Evolutionary conservation across 345 rosid species (phyloP).

Genomic region (Capsella bursapastoris): DNA sequence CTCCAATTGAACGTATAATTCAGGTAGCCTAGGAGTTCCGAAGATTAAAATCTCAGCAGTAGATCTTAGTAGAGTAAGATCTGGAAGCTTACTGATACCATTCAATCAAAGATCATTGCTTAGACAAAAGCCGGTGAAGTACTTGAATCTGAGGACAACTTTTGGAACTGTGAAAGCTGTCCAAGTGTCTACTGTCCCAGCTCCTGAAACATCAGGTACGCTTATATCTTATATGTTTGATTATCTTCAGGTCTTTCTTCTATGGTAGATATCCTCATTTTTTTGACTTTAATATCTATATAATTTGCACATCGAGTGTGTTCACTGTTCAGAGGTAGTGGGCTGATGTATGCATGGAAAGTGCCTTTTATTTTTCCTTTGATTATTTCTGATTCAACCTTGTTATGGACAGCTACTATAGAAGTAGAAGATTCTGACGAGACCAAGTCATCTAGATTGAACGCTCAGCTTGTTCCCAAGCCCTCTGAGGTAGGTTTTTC

Average conservation of each 20-base stretch:
- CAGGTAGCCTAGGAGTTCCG: slow-evolving; percentile 51
- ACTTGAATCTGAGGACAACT: slow-evolving; percentile 32
- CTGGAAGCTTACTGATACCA: slow-evolving; percentile 33
- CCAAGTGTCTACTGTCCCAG: slow-evolving; percentile 36
- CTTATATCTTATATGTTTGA: slow-evolving; percentile 17
- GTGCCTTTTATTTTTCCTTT: neutral
- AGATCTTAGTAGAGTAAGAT: slow-evolving; percentile 31
- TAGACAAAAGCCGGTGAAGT: slow-evolving; percentile 30
- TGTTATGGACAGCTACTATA: slow-evolving; percentile 39
- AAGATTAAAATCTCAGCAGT: slow-evolving; percentile 39
- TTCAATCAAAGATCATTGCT: slow-evolving; percentile 32
- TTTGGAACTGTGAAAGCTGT: slow-evolving; percentile 34
- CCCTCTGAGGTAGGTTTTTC: slow-evolving; percentile 62
- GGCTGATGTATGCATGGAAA: slow-evolving; percentile 8
- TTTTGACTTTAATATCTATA: neutral
- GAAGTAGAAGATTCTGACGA: slow-evolving; percentile 42
- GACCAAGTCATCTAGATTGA: slow-evolving; percentile 46
- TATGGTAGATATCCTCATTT: neutral
- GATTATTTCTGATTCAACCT: slow-evolving; percentile 7
- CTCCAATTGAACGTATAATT: neutral
- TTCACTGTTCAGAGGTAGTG: slow-evolving; percentile 6
- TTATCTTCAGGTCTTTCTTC: slow-evolving; percentile 5
- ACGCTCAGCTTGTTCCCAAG: slow-evolving; percentile 63
- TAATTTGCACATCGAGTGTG: slow-evolving; percentile 2
- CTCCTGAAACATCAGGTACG: slow-evolving; percentile 35